Conservation (phyloP, 257 asterid genomes). For the Paulownia fortunei region DNA sequence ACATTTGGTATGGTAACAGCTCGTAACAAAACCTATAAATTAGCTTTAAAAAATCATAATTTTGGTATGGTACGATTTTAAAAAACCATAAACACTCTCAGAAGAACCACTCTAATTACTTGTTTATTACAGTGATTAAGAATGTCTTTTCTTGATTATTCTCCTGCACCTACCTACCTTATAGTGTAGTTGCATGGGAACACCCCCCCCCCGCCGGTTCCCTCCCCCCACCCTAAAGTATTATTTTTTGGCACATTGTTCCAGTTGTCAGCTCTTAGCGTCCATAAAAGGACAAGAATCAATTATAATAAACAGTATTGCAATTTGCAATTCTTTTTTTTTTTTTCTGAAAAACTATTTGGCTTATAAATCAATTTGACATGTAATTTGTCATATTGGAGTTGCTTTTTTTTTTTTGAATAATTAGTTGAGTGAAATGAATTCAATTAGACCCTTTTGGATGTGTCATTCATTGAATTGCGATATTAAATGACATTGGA, state of each 20-base stretch:
- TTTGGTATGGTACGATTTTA: no score
- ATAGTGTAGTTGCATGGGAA: conserved; percentile 20
- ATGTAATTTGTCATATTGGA: no score
- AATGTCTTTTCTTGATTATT: neutral
- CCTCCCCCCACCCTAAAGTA: neutral
- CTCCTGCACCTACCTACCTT: neutral
- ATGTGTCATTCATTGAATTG: no score
- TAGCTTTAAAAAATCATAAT: no score
- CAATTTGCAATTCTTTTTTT: neutral
- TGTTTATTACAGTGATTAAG: neutral
- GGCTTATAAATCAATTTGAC: no score
- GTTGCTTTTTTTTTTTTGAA: no score
- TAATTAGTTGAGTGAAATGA: no score
- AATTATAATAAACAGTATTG: neutral
- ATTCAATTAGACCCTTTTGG: no score
- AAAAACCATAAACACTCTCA: no score
- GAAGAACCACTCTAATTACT: conserved; percentile 29
- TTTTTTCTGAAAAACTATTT: neutral
- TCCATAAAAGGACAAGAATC: neutral
- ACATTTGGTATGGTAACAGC: no score
- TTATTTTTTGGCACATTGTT: conserved; percentile 1
- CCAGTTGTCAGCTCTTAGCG: conserved; percentile 20
- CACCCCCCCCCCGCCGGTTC: neutral
- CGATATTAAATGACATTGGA: no score
- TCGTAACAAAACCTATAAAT: no score